These are phyloP conservation scores for Alectoria sarmentosa DNA, from an alignment of 495 filamentous ascomycete genomes.

Conservation along the genomic window DNA sequence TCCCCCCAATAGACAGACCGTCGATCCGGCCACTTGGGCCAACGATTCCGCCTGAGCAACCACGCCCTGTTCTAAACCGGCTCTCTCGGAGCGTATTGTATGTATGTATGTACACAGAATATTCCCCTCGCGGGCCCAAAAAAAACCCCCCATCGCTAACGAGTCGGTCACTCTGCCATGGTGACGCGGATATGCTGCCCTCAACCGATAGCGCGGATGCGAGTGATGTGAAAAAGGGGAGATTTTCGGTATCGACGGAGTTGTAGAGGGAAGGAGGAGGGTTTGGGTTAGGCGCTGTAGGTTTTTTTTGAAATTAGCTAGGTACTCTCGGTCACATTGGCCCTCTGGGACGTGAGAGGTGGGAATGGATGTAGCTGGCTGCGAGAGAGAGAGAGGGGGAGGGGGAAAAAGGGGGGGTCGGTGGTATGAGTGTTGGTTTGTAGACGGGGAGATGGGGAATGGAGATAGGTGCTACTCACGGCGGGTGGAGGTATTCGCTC, in stretches of 20 bases:
- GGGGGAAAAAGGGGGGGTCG: not conserved
- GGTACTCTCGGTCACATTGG: no score
- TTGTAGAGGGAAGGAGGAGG: not conserved
- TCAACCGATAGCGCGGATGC: no score
- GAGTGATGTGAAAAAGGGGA: not conserved
- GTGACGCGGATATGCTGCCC: no score
- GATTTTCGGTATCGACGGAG: not conserved
- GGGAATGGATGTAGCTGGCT: no score
- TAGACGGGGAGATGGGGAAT: not conserved
- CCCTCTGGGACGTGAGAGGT: no score
- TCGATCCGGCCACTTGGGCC: no score
- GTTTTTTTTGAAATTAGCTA: no score
- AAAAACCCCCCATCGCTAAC: no score
- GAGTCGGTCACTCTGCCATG: no score
- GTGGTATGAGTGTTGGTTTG: not conserved
- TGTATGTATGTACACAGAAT: not conserved
- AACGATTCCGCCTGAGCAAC: no score
- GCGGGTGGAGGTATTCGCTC: slow-evolving; percentile 18
- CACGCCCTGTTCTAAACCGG: not conserved
- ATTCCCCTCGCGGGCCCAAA: no score
- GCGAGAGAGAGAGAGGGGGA: not conserved
- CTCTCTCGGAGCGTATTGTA: not conserved
- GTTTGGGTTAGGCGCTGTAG: not conserved
- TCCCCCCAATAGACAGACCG: no score
- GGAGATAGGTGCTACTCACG: slow-evolving; percentile 14